Evolutionary conservation across 371 early-diverging fungal species (phyloP), one percentile per base, ranked within the genome.

Genomic region (Mucor irregularis): DNA sequence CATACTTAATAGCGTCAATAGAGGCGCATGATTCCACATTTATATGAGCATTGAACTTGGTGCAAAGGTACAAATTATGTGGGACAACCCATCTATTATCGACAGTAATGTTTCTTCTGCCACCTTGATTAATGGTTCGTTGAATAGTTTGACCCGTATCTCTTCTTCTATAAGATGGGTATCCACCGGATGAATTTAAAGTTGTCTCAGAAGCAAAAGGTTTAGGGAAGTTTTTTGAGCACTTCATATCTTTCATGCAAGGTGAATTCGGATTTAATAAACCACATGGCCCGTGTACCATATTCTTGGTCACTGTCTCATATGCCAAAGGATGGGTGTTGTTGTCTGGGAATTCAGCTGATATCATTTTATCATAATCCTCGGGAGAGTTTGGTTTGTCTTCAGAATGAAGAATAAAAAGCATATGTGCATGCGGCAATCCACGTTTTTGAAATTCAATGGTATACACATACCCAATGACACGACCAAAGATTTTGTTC

Each of bases 281-380:
- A 5, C 73, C 69, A 51, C 70, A 73, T 17, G 68, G 68, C 1
- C 66, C 69, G 61, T 74, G 73, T 11, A 74, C 46, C 70, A 78
- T 73, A 1, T 42, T 29, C 1, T 25, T 55, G 1, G 9, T 59
- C 8, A 73, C 69, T 3, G 69, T 70, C 22, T 64, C 53, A 29
- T 65, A 66, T 24, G 55, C 35, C 9, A 45, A 42, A 6, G 73
- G 72, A 38, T 62, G 19, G 39, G 67, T 58, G 14, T 13, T n/a
- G 14, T 14, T 2, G 17, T 47, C 40, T 2, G 48, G 56, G 3
- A 55, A 19, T 25, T 55, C 40, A 21, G 56, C 56, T 2, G 19
- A 37, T 4, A 54, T 26, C 0, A 54, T 14, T 2, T 37, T 22
- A 16, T 54, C 55, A 11, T n/a, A 19, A 14, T 54, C 38, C 11